Evolutionary conservation across 2,329 filamentous ascomycete genomes (phyloP).

Genomic region (Immersiporthe knoxdaviesiana): DNA sequence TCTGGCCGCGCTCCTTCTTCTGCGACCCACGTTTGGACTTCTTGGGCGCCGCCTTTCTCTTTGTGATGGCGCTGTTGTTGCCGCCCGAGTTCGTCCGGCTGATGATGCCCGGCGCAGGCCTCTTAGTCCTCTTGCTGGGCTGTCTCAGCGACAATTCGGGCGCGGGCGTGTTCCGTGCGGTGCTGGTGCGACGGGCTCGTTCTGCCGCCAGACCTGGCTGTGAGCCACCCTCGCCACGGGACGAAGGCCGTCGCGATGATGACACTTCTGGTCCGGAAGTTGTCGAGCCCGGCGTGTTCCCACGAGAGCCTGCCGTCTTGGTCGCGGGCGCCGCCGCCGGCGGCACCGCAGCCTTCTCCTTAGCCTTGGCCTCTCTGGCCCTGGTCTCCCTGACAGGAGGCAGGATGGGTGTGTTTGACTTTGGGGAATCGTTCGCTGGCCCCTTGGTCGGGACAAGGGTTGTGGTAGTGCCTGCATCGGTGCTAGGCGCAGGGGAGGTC

Average conservation of each 20-base stretch:
- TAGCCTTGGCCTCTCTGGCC: constrained; percentile 35
- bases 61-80: constrained; percentile 67
- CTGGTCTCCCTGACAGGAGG: constrained; percentile 41
- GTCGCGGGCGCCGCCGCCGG: background rate
- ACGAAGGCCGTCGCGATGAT: constrained; percentile 50
- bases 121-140: constrained; percentile 64
- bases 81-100: constrained; percentile 64
- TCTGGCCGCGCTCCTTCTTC: constrained; percentile 47
- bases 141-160: constrained; percentile 49
- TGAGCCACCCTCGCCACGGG: constrained; percentile 47
- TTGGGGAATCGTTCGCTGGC: constrained; percentile 39
- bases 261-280: constrained; percentile 41
- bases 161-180: constrained; percentile 60
- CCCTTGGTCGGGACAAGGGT: constrained; percentile 37
- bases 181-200: constrained; percentile 59
- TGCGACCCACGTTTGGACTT: constrained; percentile 57
- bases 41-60: constrained; percentile 69
- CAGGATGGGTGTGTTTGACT: constrained; percentile 41
- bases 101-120: constrained; percentile 73
- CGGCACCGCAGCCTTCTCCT: constrained; percentile 25
- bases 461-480: constrained; percentile 30
- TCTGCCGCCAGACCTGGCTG: constrained; percentile 54
- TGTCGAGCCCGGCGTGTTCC: constrained; percentile 36
- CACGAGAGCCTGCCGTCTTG: constrained; percentile 31
- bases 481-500: constrained; percentile 35